These are phyloP conservation scores for Exophiala dermatitidis DNA, from an alignment of 2,329 filamentous ascomycete species.

Conservation along the genomic window DNA sequence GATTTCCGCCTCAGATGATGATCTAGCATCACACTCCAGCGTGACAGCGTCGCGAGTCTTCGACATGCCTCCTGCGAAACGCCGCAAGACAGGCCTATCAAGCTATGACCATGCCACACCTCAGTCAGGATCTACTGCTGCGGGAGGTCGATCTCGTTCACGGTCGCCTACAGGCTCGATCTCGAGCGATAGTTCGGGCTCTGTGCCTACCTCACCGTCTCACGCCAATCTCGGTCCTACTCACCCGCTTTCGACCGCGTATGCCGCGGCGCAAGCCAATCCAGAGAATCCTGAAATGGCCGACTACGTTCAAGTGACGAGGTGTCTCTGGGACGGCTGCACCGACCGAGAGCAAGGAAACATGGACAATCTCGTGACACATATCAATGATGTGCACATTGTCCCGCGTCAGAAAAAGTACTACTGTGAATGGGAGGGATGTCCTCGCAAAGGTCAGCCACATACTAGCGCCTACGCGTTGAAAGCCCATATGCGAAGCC, in stretches of 20 bases:
- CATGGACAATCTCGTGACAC: constrained; percentile 74
- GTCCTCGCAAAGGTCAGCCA: constrained; percentile 75
- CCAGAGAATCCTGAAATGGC: constrained; percentile 26
- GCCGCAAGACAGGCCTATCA: constrained; percentile 40
- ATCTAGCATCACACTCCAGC: constrained; percentile 22
- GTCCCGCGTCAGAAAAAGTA: constrained; percentile 92
- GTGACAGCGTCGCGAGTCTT: constrained; percentile 23
- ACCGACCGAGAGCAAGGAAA: constrained; percentile 63
- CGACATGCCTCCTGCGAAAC: constrained; percentile 43
- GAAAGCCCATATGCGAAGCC: constrained; percentile 94
- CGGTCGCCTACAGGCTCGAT: constrained; percentile 59
- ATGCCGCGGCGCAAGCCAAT: constrained; percentile 30
- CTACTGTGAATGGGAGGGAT: constrained; percentile 95
- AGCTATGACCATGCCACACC: constrained; percentile 47
- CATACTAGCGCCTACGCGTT: constrained; percentile 94
- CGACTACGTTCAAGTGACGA: constrained; percentile 55
- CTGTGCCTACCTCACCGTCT: constrained; percentile 64
- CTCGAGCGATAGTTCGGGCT: constrained; percentile 84
- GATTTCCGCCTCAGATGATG: constrained; percentile 31
- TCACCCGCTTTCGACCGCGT: constrained; percentile 30
- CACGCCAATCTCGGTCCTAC: constrained; percentile 50
- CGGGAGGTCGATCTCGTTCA: background rate
- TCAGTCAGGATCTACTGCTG: constrained; percentile 30
- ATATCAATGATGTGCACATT: constrained; percentile 90
- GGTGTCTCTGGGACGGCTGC: constrained; percentile 73